Evolutionary conservation across 2,329 filamentous ascomycete genomes (phyloP), one percentile per base, ranked within the genome.

Genomic region (Pestalotiopsis sp.): DNA sequence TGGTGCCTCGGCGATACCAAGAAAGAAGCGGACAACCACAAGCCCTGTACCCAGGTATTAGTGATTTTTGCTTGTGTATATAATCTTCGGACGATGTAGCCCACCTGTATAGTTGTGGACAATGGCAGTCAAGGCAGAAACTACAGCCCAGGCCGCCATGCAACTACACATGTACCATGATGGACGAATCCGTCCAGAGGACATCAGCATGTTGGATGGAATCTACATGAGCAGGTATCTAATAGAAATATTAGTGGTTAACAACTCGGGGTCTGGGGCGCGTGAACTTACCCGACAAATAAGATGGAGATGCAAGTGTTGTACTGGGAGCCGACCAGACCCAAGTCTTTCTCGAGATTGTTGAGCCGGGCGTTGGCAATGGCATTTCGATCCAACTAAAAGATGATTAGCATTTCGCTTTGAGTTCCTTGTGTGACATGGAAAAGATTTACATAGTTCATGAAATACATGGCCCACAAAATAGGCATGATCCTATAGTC

Each of bases 361-460:
- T 75, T 74, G 31, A 79, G 71, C 63, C 74, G 73, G n/a, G 77
- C 77, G 70, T 76, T 76, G 49, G 81, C 82, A 62, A 85, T 82
- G 71, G 84, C 85, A 13, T 82, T 83, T 66, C 82, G 77, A 70
- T 84, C 82, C 49, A 85, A 77, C 73, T 84, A 84, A 13, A 13
- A 14, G n/a, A 63, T 20, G 3, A 4, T 38, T 38, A 62, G n/a
- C n/a, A n/a, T n/a, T n/a, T n/a, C n/a, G n/a, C n/a, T n/a, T n/a
- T n/a, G n/a, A n/a, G n/a, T n/a, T n/a, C n/a, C n/a, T n/a, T n/a
- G n/a, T n/a, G 13, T 17, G 13, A 45, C 5, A 45, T 14, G 36
- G 4, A 49, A 23, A 45, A 0, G 69, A 77, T 59, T 60, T 52
- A 80, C 77, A 57, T 80, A 80, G 62, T 80, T 80, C 36, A 81